A percentile compares a stretch with the other conserved stretches of the same genome.
Evolutionary conservation across 106 monocot species (phyloP).

Genomic region (Dendrobium nobile): DNA sequence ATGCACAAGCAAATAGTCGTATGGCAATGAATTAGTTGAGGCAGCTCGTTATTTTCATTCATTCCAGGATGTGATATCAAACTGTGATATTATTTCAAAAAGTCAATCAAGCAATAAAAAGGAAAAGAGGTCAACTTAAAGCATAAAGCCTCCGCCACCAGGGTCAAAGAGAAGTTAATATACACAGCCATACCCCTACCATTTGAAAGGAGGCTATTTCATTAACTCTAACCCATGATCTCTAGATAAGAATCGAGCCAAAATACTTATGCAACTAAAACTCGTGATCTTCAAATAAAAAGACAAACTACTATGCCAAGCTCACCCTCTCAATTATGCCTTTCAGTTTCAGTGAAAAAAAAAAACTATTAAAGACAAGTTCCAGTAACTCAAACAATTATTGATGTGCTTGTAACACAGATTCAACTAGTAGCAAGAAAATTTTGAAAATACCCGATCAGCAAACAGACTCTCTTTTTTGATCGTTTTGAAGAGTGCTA

Average conservation of each 20-base stretch:
- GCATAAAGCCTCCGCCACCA: too few species aligned
- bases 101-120: background rate
- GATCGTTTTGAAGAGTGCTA: constrained; percentile 24
- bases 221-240: background rate
- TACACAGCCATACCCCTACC: background rate
- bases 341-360: background rate
- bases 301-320: background rate
- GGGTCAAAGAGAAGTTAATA: background rate
- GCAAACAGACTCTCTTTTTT: constrained; percentile 33
- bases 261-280: too few species aligned
- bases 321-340: background rate
- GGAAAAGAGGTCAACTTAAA: background rate
- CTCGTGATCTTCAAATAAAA: too few species aligned
- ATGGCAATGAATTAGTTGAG: too few species aligned
- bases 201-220: background rate
- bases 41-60: too few species aligned
- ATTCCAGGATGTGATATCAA: background rate
- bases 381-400: background rate
- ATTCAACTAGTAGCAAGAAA: background rate
- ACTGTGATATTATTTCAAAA: background rate
- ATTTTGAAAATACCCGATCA: constrained; percentile 18
- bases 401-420: background rate
- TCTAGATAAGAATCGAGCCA: background rate
- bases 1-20: too few species aligned
- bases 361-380: background rate